Evolutionary conservation across 2,329 filamentous ascomycete species (phyloP), one percentile per base, ranked within the genome.

Genomic region (Botryotinia narcissicola): DNA sequence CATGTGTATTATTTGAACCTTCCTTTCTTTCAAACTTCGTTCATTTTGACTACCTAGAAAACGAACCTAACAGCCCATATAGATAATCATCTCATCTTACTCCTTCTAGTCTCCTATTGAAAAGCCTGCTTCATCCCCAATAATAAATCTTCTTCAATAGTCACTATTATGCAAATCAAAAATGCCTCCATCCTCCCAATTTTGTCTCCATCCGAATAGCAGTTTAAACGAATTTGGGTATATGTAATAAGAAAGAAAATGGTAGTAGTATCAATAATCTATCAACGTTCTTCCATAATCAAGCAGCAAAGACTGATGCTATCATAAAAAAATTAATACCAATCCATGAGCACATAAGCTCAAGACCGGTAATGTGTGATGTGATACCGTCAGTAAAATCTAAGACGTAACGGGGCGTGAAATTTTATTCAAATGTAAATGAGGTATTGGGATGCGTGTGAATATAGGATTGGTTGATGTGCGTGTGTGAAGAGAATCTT

Each of bases 191-290:
- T 18, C 70, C 46, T 54, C 48, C 46, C 70, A 72, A 67, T 57
- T 72, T 67, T 66, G 46, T 51, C 64, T 46, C 46, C 46, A 64
- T 72, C 32, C 64, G 74, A 51, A 35, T 74, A 75, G 74, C 60
- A 75, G 74, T 71, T 77, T 77, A 80, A 76, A 78, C 77, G 76
- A 79, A 79, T 75, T 73, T 76, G 79, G 79, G 79, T 80, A 80
- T 80, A 80, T 79, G 77, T 74, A 79, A 79, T 74, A 72, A 69
- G 72, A 75, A 75, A 75, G 76, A 71, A 72, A 75, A 32, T 22
- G 42, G n/a, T 18, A 63, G 60, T 67, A 62, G 64, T 59, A 59
- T 72, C 73, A 68, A 70, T 61, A 51, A 63, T 74, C 67, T 71
- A 73, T 37, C 54, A 54, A 48, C 32, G 73, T 75, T 51, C 62